Percentiles rank a stretch among this genome's conserved stretches.
Conservation (phyloP, 495 filamentous ascomycete species). For the Pseudomonodictys pantanalensis region DNA sequence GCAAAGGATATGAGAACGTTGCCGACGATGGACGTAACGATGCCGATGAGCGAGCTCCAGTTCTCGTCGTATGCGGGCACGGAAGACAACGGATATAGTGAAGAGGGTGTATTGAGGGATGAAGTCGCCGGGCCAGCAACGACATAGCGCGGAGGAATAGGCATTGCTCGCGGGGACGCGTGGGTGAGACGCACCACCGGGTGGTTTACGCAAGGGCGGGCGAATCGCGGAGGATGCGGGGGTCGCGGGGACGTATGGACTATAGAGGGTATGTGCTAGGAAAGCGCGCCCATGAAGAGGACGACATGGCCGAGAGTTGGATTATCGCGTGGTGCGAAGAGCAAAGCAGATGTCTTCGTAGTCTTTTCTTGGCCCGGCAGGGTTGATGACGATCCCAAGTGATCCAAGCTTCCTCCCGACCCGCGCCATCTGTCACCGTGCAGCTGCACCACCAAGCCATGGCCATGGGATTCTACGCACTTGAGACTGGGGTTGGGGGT, state of each 20-base stretch:
- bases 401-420: not conserved
- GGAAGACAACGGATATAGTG: not conserved
- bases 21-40: conserved; percentile 83
- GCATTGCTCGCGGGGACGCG: conserved; percentile 4
- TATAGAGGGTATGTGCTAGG: not conserved
- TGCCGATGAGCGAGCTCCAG: conserved; percentile 93
- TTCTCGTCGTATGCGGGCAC: conserved; percentile 9
- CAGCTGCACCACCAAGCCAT: too few species aligned
- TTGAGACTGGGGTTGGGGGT: too few species aligned
- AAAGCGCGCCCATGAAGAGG: not conserved
- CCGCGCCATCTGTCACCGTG: conserved; percentile 7
- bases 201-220: conserved; percentile 1
- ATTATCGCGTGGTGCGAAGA: too few species aligned
- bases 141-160: conserved; percentile 8
- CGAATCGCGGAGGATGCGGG: not conserved
- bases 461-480: too few species aligned
- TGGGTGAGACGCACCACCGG: not conserved
- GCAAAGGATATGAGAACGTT: conserved; percentile 93
- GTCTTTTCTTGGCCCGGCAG: too few species aligned
- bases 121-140: conserved; percentile 29
- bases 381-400: not conserved
- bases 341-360: too few species aligned
- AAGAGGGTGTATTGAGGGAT: not conserved
- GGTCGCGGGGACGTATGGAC: not conserved
- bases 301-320: not conserved